These are phyloP conservation scores for Ogataea paraovalis DNA, from an alignment of 805 yeast genomes.

Conservation along the genomic window DNA sequence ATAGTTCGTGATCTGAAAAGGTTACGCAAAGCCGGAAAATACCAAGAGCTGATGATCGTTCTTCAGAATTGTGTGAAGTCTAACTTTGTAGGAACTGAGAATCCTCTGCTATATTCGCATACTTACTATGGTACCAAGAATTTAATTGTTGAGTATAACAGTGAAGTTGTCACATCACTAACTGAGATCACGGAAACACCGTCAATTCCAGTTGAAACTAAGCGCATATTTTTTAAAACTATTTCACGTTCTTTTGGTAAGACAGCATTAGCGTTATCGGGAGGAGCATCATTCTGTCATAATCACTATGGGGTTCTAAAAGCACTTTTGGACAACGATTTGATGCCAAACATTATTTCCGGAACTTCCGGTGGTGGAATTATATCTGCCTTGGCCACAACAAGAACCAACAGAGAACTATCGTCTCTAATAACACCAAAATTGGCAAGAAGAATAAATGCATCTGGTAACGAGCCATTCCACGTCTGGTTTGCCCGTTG, in stretches of 20 bases:
- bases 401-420: conserved; percentile 67
- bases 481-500: conserved; percentile 58
- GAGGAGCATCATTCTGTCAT: conserved; percentile 78
- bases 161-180: conserved; percentile 47
- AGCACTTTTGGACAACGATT: conserved; percentile 63
- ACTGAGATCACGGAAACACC: conserved; percentile 38
- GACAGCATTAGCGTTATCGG: conserved; percentile 67
- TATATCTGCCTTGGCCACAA: conserved; percentile 67
- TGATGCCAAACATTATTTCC: conserved; percentile 62
- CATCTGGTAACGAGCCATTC: conserved; percentile 59
- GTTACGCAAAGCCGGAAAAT: conserved; percentile 30
- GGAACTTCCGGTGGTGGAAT: conserved; percentile 84
- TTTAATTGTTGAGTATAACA: conserved; percentile 51
- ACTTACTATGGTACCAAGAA: conserved; percentile 71
- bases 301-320: conserved; percentile 74
- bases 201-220: conserved; percentile 36
- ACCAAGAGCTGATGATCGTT: conserved; percentile 47
- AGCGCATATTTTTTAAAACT: conserved; percentile 50
- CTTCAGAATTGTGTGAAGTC: conserved; percentile 65
- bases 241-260: conserved; percentile 65
- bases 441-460: conserved; percentile 59
- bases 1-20: conserved; percentile 40
- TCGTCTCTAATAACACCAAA: conserved; percentile 52
- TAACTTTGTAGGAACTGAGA: conserved; percentile 78
- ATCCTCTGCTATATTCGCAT: conserved; percentile 66